Conservation (phyloP, 2,329 filamentous ascomycete genomes). For the Hypoxylon sp. region DNA sequence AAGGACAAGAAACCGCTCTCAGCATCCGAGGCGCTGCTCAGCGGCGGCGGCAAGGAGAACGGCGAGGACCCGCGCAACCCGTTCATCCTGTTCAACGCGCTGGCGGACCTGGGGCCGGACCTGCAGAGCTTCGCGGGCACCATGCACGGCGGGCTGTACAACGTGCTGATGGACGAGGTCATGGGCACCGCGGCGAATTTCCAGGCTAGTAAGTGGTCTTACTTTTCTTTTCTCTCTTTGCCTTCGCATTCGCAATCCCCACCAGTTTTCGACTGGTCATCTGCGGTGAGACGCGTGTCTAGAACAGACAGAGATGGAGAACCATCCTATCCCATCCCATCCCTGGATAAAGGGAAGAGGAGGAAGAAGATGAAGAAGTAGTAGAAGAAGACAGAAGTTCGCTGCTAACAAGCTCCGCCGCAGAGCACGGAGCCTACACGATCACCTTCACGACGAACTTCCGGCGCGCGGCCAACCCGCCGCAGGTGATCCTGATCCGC, state of each 20-base stretch:
- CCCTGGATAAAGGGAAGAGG: too few relatives aligned
- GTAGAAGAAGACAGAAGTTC: too few relatives aligned
- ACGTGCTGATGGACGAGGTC: conserved; percentile 53
- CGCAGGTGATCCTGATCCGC: conserved; percentile 48
- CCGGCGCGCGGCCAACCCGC: conserved; percentile 48
- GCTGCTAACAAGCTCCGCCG: neutral
- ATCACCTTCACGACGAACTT: conserved; percentile 49
- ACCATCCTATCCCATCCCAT: neutral
- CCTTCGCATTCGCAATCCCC: neutral
- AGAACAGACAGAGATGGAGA: neutral
- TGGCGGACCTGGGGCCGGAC: conserved; percentile 49
- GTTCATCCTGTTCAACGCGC: conserved; percentile 49
- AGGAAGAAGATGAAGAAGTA: too few relatives aligned
- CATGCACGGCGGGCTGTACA: conserved; percentile 52
- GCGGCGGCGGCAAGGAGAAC: conserved; percentile 41
- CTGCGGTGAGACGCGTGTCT: neutral
- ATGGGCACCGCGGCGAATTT: conserved; percentile 53
- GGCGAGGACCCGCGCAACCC: conserved; percentile 49
- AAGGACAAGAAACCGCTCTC: conserved; percentile 18
- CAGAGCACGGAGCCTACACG: conserved; percentile 51
- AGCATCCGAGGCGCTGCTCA: conserved; percentile 29
- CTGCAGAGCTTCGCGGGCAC: conserved; percentile 49
- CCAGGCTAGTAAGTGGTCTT: conserved; percentile 44
- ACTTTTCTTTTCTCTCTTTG: neutral
- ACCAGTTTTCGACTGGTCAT: neutral